Percentiles rank a stretch among this genome's conserved stretches.
phyloP scores from a whole-genome alignment of 805 yeast genomes.

The Starmera amethionina region DNA sequence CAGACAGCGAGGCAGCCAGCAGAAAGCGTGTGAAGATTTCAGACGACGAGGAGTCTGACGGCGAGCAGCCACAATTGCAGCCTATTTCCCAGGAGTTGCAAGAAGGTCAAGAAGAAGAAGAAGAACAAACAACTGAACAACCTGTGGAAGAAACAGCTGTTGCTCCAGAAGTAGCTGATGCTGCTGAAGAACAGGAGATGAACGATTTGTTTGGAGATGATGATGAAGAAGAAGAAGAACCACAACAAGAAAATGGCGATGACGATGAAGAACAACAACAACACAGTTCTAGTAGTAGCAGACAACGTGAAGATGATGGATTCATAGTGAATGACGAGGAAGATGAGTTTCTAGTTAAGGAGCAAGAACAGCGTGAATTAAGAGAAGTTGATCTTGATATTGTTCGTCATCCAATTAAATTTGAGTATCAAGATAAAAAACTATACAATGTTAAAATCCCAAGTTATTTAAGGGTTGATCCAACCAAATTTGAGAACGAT shows the following conservation, averaged over 20 bases:
- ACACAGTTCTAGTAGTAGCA: no score
- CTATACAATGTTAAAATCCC: conserved; percentile 60
- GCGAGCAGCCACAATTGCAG: background rate
- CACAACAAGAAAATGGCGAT: conserved; percentile 21
- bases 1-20: background rate
- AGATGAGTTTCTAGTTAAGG: conserved; percentile 15
- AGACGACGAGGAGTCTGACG: conserved; percentile 1
- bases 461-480: conserved; percentile 70
- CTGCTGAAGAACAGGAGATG: conserved; percentile 7
- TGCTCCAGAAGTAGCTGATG: conserved; percentile 14
- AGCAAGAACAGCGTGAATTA: conserved; percentile 13
- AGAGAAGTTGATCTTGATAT: conserved; percentile 37
- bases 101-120: conserved; percentile 1
- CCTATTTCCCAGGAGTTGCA: background rate
- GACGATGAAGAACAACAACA: conserved; percentile 24
- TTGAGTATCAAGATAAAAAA: conserved; percentile 26
- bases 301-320: conserved; percentile 14
- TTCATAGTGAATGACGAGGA: conserved; percentile 25
- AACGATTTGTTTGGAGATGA: conserved; percentile 11
- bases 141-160: conserved; percentile 5
- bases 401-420: conserved; percentile 27
- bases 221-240: conserved; percentile 18
- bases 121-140: background rate
- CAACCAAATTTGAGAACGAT: conserved; percentile 80
- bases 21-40: background rate